Conservation (phyloP, 768 basidiomycete genomes). For the Suillus weaverae region DNA sequence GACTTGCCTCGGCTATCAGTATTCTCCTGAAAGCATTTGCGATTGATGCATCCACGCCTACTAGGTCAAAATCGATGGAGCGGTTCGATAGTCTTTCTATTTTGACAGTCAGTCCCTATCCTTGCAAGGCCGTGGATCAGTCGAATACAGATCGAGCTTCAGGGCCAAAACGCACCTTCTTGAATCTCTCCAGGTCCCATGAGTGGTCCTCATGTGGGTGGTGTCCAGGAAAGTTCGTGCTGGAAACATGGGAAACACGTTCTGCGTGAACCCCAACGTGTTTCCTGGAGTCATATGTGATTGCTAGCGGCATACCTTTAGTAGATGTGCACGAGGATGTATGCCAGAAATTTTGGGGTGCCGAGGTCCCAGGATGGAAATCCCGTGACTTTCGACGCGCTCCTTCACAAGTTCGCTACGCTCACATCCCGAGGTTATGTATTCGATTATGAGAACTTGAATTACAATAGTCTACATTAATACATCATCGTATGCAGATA, state of each 20-base stretch:
- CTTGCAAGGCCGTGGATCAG: slow-evolving; percentile 22
- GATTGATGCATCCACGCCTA: slow-evolving; percentile 94
- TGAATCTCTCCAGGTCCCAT: slow-evolving; percentile 78
- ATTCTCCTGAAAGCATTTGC: slow-evolving; percentile 94
- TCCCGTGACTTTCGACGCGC: background rate
- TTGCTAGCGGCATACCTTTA: slow-evolving; percentile 3
- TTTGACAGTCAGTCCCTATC: slow-evolving; percentile 70
- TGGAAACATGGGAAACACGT: slow-evolving; percentile 76
- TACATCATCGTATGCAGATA: background rate
- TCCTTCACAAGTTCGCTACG: background rate
- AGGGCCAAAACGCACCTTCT: slow-evolving; percentile 53
- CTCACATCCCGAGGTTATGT: background rate
- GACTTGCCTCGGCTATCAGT: slow-evolving; percentile 85
- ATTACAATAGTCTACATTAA: background rate
- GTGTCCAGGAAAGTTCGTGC: slow-evolving; percentile 89
- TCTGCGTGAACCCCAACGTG: slow-evolving; percentile 73
- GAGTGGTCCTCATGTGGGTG: slow-evolving; percentile 81
- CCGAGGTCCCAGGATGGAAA: background rate
- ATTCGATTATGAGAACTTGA: background rate
- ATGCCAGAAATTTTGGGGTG: background rate
- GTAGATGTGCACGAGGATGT: background rate
- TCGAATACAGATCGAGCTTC: background rate
- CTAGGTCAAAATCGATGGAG: slow-evolving; percentile 90
- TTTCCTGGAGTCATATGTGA: slow-evolving; percentile 40
- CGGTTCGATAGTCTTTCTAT: slow-evolving; percentile 79